Percentiles rank a stretch among this genome's conserved stretches.
These are phyloP conservation scores for Papilionanthe hybrid DNA, from an alignment of 116 monocot species.

Conservation along the genomic window DNA sequence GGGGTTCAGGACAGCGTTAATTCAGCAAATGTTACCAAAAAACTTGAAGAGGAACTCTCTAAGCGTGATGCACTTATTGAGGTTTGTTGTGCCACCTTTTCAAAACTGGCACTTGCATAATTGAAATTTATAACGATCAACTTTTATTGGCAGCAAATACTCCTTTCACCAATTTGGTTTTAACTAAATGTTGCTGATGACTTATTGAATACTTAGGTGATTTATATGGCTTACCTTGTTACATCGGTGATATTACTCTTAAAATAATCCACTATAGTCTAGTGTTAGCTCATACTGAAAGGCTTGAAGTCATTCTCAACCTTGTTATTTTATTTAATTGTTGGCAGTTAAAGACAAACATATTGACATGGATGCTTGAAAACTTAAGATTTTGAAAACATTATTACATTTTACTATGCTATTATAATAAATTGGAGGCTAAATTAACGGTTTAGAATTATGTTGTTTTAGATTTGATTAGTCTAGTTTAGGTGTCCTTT, in stretches of 20 bases:
- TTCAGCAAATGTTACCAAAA: constrained; percentile 61
- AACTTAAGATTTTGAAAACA: background rate
- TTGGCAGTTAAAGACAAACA: background rate
- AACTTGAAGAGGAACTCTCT: constrained; percentile 88
- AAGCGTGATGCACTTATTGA: constrained; percentile 94
- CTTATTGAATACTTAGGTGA: background rate
- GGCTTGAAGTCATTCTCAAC: background rate
- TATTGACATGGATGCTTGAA: background rate
- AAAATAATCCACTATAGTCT: background rate
- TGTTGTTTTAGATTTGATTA: no score
- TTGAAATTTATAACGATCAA: background rate
- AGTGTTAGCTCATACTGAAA: background rate
- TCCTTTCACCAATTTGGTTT: constrained; percentile 2
- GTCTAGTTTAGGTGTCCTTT: no score
- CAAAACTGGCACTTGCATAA: background rate
- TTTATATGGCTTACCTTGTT: background rate
- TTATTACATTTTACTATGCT: no score
- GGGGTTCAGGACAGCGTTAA: constrained; percentile 40
- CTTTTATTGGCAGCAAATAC: background rate
- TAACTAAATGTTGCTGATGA: background rate
- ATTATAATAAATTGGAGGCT: no score
- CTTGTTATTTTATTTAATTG: background rate
- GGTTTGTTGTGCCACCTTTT: constrained; percentile 27
- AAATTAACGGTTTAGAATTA: no score
- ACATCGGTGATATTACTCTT: background rate